A percentile compares a stretch with the other conserved stretches of the same genome.
These are phyloP conservation scores for Paradendryphiella salina DNA, from an alignment of 2,329 filamentous ascomycete genomes.

Conservation along the genomic window DNA sequence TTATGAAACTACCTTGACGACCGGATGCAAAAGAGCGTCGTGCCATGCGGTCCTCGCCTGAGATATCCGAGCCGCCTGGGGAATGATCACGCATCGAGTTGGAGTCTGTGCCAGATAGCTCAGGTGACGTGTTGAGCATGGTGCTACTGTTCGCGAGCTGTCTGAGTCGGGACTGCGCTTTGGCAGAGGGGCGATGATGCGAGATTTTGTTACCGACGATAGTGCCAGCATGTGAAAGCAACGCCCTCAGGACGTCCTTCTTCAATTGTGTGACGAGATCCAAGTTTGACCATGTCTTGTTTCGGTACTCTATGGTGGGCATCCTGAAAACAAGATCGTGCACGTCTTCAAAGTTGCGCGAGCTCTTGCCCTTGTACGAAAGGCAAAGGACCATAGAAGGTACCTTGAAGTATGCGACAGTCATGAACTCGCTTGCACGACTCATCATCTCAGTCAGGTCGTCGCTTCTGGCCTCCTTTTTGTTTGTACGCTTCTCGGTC, in stretches of 20 bases:
- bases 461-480: slow-evolving; percentile 71
- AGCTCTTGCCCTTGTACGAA: slow-evolving; percentile 93
- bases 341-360: slow-evolving; percentile 94
- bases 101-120: slow-evolving; percentile 39
- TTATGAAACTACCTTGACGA: slow-evolving; percentile 35
- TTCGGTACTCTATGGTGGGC: slow-evolving; percentile 91
- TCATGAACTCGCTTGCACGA: slow-evolving; percentile 96
- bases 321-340: slow-evolving; percentile 97
- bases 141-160: slow-evolving; percentile 81
- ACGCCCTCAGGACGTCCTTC: slow-evolving; percentile 88
- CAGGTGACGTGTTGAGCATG: slow-evolving; percentile 53
- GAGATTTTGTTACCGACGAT: slow-evolving; percentile 98
- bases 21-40: slow-evolving; percentile 41
- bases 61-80: slow-evolving; percentile 33
- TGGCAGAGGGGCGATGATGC: slow-evolving; percentile 78
- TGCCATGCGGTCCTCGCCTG: slow-evolving; percentile 23
- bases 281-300: slow-evolving; percentile 99
- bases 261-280: slow-evolving; percentile 91
- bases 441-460: slow-evolving; percentile 96
- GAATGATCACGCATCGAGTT: slow-evolving; percentile 39
- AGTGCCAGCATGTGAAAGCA: slow-evolving; percentile 93
- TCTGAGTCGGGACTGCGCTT: slow-evolving; percentile 76
- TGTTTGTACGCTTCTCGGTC: slow-evolving; percentile 48
- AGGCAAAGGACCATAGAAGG: slow-evolving; percentile 93
- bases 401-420: slow-evolving; percentile 91